Evolutionary conservation across 768 basidiomycete species (phyloP), one percentile per base, ranked within the genome.

Genomic region (Tubosaeta brunneosetosa): DNA sequence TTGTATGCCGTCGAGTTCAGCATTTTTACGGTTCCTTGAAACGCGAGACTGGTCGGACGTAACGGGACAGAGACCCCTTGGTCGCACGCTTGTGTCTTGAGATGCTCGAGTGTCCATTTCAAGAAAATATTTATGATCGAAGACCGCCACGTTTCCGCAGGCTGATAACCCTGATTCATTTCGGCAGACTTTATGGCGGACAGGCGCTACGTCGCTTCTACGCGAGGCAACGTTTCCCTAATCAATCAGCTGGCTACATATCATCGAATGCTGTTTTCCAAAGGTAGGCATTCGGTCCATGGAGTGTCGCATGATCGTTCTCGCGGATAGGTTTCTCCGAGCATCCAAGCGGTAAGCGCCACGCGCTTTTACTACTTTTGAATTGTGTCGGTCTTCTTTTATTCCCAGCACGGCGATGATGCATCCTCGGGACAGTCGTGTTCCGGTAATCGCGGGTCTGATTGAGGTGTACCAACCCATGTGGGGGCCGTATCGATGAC

Each of bases 101-200:
- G 33, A 47, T 19, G 37, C 6, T 27, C 17, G 22, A 29, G 25
- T 38, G 32, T n/a, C 37, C 42, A 49, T 53, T 54, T 55, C 43
- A 36, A 37, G 41, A 51, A 22, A 36, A 22, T 3, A 22, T 22
- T 22, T 29, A 47, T 42, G 47, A 37, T 38, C 22, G 16, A 42
- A 44, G 49, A 32, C 25, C 52, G 16, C 16, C 43, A 44, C 43
- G 27, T 31, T 40, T 52, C 44, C 52, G 19, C 53, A 53, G 33
- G 42, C 41, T 8, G 17, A n/a, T 54, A 57, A 45, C 63, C 65
- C 64, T 67, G 63, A 53, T 61, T 67, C 66, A 66, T 66, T 66
- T 66, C 65, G 65, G 65, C 55, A 52, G 53, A 6, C 49, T 51
- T 55, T 19, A 50, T 47, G 6, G 57, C 60, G 59, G 62, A 52